Evolutionary conservation across 768 basidiomycete species (phyloP).

Genomic region (Lanmaoa rubissima): DNA sequence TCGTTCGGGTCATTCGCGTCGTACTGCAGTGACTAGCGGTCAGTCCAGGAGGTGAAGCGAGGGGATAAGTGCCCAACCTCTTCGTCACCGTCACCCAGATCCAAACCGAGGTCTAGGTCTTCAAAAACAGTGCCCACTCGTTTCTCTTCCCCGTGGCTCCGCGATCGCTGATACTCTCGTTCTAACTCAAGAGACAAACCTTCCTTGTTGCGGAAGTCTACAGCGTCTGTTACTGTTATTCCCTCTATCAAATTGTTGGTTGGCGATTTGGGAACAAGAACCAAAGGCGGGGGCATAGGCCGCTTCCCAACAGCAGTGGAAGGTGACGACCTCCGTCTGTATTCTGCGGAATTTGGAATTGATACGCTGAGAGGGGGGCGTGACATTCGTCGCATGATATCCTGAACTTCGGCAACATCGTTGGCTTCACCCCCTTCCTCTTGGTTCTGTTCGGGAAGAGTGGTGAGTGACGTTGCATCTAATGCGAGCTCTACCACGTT

Average conservation of each 20-base stretch:
- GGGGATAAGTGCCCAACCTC: constrained; percentile 33
- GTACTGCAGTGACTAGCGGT: constrained; percentile 41
- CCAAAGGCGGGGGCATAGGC: constrained; percentile 58
- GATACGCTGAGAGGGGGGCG: constrained; percentile 32
- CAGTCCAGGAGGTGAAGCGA: constrained; percentile 9
- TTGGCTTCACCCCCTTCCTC: constrained; percentile 34
- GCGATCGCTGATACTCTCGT: constrained; percentile 27
- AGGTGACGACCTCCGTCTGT: constrained; percentile 36
- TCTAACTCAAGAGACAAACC: constrained; percentile 28
- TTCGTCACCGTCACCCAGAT: constrained; percentile 41
- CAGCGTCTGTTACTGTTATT: constrained; percentile 9
- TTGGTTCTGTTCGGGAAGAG: constrained; percentile 24
- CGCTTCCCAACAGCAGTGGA: constrained; percentile 35
- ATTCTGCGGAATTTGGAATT: constrained; percentile 41
- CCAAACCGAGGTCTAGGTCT: constrained; percentile 44
- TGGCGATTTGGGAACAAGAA: constrained; percentile 42
- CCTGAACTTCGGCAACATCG: constrained; percentile 33
- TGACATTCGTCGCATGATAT: constrained; percentile 42
- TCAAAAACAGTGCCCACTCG: constrained; percentile 47
- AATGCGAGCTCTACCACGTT: constrained; percentile 54
- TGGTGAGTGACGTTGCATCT: constrained; percentile 39
- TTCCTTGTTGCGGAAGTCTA: constrained; percentile 14
- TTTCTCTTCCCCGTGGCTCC: constrained; percentile 42
- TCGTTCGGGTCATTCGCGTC: constrained; percentile 74
- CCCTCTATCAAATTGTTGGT: constrained; percentile 30